These are phyloP conservation scores for Prunus mume DNA, from an alignment of 306 rosid genomes.

Conservation along the genomic window DNA sequence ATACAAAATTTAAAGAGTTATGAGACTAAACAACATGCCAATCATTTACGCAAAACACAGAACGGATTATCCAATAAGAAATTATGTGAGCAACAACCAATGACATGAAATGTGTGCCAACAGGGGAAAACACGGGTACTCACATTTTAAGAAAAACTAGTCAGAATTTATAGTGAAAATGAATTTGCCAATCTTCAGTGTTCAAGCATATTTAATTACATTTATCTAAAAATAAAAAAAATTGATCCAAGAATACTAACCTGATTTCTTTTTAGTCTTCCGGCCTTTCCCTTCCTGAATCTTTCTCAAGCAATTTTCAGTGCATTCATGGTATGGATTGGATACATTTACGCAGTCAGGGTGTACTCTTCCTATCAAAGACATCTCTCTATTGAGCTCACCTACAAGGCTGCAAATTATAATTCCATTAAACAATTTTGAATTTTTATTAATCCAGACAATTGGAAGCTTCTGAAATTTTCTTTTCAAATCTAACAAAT, in stretches of 20 bases:
- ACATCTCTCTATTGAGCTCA: constrained; percentile 45
- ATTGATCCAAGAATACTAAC: constrained; percentile 25
- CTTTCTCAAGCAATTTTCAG: constrained; percentile 59
- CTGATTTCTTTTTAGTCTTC: constrained; percentile 54
- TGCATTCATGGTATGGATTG: constrained; percentile 92
- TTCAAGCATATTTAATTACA: background rate
- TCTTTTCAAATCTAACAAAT: background rate
- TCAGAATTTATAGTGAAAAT: background rate
- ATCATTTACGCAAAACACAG: background rate
- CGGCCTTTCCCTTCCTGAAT: constrained; percentile 56
- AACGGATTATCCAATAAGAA: background rate
- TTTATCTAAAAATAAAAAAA: background rate
- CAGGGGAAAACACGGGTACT: background rate
- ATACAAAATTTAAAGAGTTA: background rate
- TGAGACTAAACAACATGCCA: background rate
- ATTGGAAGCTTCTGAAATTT: background rate
- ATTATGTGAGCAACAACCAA: background rate
- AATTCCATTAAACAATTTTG: background rate
- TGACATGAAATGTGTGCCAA: background rate
- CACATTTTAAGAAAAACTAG: background rate
- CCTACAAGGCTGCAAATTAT: constrained; percentile 5
- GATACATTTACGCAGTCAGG: constrained; percentile 59
- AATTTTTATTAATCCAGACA: background rate
- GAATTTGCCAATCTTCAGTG: background rate
- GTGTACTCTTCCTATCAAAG: constrained; percentile 47